Evolutionary conservation across 106 monocot species (phyloP).

Genomic region (Xerophyta viscosa): DNA sequence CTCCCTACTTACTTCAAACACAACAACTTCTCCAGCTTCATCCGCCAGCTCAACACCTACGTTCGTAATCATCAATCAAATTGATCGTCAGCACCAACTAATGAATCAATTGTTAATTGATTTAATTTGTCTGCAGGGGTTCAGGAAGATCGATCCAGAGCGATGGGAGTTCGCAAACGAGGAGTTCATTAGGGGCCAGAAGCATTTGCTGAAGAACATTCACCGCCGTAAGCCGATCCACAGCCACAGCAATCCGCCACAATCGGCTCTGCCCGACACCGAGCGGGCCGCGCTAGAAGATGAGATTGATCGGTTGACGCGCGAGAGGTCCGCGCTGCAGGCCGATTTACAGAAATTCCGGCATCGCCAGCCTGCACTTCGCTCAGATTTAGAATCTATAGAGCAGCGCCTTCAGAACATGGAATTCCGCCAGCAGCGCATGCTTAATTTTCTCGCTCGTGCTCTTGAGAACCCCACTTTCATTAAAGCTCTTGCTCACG

Average conservation of each 20-base stretch:
- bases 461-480: constrained; percentile 50
- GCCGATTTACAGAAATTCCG: constrained; percentile 32
- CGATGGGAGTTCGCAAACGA: constrained; percentile 92
- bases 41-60: constrained; percentile 98
- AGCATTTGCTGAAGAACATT: constrained; percentile 83
- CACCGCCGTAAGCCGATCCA: constrained; percentile 87
- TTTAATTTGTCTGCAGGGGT: too few species aligned
- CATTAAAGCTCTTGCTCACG: constrained; percentile 45
- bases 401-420: constrained; percentile 48
- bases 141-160: constrained; percentile 85
- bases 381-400: constrained; percentile 49
- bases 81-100: too few species aligned
- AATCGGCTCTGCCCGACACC: constrained; percentile 9
- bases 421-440: constrained; percentile 77
- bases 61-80: too few species aligned
- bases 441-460: constrained; percentile 49
- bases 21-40: constrained; percentile 98
- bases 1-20: constrained; percentile 96
- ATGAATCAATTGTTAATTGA: too few species aligned
- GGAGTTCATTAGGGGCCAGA: constrained; percentile 60
- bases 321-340: constrained; percentile 47
- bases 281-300: constrained; percentile 70
- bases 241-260: constrained; percentile 71
- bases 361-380: constrained; percentile 53
- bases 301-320: constrained; percentile 56